Evolutionary conservation across 768 basidiomycete species (phyloP), one percentile per base, ranked within the genome.

Genomic region (Arthromyces matolae): DNA sequence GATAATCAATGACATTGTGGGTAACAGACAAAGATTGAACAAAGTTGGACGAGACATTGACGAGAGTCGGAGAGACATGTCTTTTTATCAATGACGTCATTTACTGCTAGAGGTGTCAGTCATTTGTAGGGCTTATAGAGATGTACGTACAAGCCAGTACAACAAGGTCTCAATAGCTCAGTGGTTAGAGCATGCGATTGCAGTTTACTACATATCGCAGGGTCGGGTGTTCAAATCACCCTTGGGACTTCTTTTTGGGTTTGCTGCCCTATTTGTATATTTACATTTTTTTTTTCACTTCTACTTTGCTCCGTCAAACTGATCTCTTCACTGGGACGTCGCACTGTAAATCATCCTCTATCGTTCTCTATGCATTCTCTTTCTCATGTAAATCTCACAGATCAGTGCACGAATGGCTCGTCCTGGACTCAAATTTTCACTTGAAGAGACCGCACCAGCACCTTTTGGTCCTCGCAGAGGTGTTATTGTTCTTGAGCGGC

Each of bases 391-490:
- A 7, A 22, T n/a, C n/a, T n/a, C n/a, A n/a, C 24, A 42, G 42
- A 32, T 28, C 14, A 31, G 29, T 31, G 5, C 35, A 12, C 47
- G 32, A 29, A 50, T 50, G 45, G 28, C 45, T 10, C 41, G 41
- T 3, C 9, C 50, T 9, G 19, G 39, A n/a, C 41, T 50, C 14
- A 48, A 45, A 8, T 43, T 54, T 9, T 25, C 47, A 33, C 35
- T 45, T 2, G 35, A 44, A n/a, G 38, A 32, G 1, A 27, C 19
- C 4, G 29, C 33, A 1, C 19, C 23, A 2, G 12, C 41, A 14
- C 29, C 12, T 14, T 68, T 67, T 50, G 71, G 67, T 0, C 67
- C 73, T 1, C 59, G 75, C 8, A 49, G 69, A 1, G 75, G 75
- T 2, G 62, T 48, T 0, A 47, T 71, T 9, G 42, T 58, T 4